Conservation (phyloP, 2,329 filamentous ascomycete genomes). For the Boeremia exigua region DNA sequence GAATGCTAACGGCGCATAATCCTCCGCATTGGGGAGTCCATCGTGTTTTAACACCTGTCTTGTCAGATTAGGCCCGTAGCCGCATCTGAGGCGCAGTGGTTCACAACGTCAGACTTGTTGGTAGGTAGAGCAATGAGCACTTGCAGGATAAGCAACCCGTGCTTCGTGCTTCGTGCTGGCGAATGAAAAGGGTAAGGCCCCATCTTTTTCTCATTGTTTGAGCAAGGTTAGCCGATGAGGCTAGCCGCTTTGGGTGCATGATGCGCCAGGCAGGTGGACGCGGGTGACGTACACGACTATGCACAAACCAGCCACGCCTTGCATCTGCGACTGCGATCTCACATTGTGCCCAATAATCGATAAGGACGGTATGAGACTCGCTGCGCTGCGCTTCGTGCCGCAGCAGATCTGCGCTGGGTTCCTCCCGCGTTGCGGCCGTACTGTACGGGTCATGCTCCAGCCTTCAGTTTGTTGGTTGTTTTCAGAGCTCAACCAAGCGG, state of each 20-base stretch:
- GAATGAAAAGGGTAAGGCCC: slow-evolving; percentile 2
- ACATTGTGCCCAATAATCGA: background rate
- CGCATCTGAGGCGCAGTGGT: background rate
- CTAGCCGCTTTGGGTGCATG: slow-evolving; percentile 10
- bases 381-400: background rate
- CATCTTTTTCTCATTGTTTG: background rate
- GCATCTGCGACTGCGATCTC: slow-evolving; percentile 3
- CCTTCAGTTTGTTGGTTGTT: no score
- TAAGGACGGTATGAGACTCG: background rate
- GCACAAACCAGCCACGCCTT: background rate
- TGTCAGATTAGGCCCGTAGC: background rate
- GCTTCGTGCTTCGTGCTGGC: background rate
- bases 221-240: background rate
- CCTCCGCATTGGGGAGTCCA: slow-evolving; percentile 20
- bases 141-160: background rate
- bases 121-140: slow-evolving; percentile 5
- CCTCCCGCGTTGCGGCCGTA: background rate
- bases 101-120: background rate
- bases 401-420: background rate
- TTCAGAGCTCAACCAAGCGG: no score
- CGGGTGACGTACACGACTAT: background rate
- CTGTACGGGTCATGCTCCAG: no score
- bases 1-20: slow-evolving; percentile 24
- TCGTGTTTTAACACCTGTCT: slow-evolving; percentile 1
- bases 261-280: slow-evolving; percentile 2